Conservation (phyloP, 495 filamentous ascomycete genomes). For the Staphylotrichum longicolle region DNA sequence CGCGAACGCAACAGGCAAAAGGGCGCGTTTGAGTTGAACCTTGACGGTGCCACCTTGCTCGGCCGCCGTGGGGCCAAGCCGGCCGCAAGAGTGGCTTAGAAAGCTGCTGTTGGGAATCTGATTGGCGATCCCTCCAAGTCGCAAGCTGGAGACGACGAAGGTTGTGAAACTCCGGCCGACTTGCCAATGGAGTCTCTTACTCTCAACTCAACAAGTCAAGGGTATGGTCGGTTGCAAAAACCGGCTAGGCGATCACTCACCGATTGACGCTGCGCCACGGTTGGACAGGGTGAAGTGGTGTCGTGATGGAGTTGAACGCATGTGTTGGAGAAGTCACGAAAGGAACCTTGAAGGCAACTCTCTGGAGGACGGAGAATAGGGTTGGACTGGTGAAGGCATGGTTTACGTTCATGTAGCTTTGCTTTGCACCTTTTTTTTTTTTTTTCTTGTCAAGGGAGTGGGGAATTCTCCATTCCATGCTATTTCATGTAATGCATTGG, state of each 20-base stretch:
- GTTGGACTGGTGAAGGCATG: not conserved
- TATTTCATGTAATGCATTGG: conserved; percentile 11
- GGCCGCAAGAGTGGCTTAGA: conserved; percentile 41
- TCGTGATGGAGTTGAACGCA: too few species aligned
- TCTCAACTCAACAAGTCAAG: too few species aligned
- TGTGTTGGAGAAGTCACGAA: too few species aligned
- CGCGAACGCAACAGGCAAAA: conserved; percentile 55
- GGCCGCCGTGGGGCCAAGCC: conserved; percentile 67
- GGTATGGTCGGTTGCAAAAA: not conserved
- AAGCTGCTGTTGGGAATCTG: conserved; percentile 4
- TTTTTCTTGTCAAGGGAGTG: not conserved
- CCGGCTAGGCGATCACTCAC: not conserved
- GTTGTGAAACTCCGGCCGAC: not conserved
- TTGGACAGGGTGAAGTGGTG: too few species aligned
- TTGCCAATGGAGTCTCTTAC: too few species aligned
- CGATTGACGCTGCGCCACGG: not conserved
- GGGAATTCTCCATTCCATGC: not conserved
- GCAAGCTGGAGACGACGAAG: not conserved
- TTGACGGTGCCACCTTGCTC: conserved; percentile 85
- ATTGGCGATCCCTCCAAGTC: not conserved
- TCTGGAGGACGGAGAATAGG: not conserved
- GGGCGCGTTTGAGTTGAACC: conserved; percentile 82
- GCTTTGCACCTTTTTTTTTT: not conserved
- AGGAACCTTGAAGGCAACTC: too few species aligned
- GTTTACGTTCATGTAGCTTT: conserved; percentile 5